phyloP scores from a whole-genome alignment of 805 yeast genomes.

The Hanseniaspora pseudoguilliermondii region DNA sequence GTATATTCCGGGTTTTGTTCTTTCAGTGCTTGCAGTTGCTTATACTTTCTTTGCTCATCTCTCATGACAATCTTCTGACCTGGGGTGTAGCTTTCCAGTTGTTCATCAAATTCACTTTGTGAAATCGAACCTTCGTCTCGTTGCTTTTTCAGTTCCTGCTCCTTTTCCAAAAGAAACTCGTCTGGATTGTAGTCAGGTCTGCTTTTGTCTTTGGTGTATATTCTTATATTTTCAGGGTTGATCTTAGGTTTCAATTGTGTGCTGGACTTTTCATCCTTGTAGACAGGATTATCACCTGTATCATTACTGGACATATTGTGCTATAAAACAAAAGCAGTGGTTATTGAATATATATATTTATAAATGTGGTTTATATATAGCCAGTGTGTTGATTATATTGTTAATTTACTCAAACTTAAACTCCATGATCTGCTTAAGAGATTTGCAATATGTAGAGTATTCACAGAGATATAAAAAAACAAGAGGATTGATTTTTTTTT shows the following conservation, averaged over 20 bases:
- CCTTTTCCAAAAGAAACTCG: constrained; percentile 1
- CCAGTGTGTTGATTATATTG: too few relatives aligned
- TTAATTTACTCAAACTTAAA: too few relatives aligned
- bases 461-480: too few relatives aligned
- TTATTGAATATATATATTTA: too few relatives aligned
- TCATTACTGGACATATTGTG: not conserved
- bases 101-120: constrained; percentile 12
- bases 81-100: constrained; percentile 20
- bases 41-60: constrained; percentile 32
- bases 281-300: not conserved
- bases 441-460: too few relatives aligned
- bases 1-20: constrained; percentile 19
- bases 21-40: constrained; percentile 18
- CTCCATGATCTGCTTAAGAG: too few relatives aligned
- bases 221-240: constrained; percentile 19
- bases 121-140: not conserved
- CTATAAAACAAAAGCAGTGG: not conserved
- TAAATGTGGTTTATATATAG: too few relatives aligned
- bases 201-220: constrained; percentile 14
- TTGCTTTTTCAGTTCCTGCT: not conserved
- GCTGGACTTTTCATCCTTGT: not conserved
- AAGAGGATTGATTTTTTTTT: too few relatives aligned
- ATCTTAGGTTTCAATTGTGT: not conserved
- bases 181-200: constrained; percentile 9
- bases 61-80: constrained; percentile 30